phyloP scores from a whole-genome alignment of 2,329 filamentous ascomycete genomes.

The Calonectria multiphialidica region DNA sequence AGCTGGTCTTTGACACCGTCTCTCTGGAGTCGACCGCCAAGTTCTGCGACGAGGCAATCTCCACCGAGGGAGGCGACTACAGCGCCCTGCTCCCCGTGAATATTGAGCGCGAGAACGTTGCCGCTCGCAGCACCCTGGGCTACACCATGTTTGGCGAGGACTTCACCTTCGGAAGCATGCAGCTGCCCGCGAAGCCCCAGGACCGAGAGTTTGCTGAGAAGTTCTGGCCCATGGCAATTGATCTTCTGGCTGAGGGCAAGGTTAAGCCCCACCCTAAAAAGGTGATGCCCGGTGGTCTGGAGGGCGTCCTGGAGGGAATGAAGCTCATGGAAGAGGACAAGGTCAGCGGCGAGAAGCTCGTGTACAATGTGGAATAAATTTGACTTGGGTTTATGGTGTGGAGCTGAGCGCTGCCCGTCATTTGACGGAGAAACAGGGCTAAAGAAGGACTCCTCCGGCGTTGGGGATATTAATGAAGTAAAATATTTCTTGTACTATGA shows the following conservation, averaged over 20 bases:
- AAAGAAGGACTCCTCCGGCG: neutral
- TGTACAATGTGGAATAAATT: slow-evolving; percentile 45
- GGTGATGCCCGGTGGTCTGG: slow-evolving; percentile 46
- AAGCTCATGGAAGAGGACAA: slow-evolving; percentile 46
- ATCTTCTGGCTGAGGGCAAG: slow-evolving; percentile 51
- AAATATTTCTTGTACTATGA: neutral
- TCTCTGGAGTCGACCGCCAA: slow-evolving; percentile 25
- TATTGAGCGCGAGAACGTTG: slow-evolving; percentile 49
- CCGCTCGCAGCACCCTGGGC: slow-evolving; percentile 51
- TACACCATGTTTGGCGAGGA: slow-evolving; percentile 56
- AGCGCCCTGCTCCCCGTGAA: slow-evolving; percentile 53
- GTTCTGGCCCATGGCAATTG: slow-evolving; percentile 51
- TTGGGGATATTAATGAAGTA: neutral
- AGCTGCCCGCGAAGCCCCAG: slow-evolving; percentile 38
- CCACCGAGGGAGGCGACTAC: slow-evolving; percentile 51
- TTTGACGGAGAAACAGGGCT: neutral
- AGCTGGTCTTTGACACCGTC: slow-evolving; percentile 9
- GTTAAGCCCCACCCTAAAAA: slow-evolving; percentile 51
- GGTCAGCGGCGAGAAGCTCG: slow-evolving; percentile 59
- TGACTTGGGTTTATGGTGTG: neutral
- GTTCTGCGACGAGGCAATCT: slow-evolving; percentile 48
- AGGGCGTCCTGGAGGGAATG: slow-evolving; percentile 51
- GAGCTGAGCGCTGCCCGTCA: neutral
- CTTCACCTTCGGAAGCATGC: slow-evolving; percentile 40
- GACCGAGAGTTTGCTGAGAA: slow-evolving; percentile 51